Percentiles rank a stretch among this genome's conserved stretches.
Conservation (phyloP, 768 basidiomycete genomes). For the Fibroporia radiculosa region DNA sequence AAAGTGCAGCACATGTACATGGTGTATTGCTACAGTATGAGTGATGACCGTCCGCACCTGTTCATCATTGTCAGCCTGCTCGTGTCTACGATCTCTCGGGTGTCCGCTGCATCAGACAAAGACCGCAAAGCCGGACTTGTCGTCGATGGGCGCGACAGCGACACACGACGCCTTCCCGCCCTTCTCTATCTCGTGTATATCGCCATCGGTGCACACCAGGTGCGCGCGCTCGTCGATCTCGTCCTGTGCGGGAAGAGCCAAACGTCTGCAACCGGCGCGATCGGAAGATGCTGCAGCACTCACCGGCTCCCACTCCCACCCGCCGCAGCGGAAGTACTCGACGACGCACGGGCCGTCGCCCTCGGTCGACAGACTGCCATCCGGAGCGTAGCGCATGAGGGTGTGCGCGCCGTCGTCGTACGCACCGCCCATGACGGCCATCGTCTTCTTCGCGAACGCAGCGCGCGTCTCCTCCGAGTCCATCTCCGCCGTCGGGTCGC, state of each 20-base stretch:
- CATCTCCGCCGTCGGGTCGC: conserved; percentile 39
- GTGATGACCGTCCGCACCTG: too few relatives aligned
- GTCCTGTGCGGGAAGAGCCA: conserved; percentile 44
- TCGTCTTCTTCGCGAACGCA: conserved; percentile 45
- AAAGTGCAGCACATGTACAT: too few relatives aligned
- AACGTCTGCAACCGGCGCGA: background rate
- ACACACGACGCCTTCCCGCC: conserved; percentile 52
- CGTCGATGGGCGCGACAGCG: conserved; percentile 28
- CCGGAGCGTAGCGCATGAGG: conserved; percentile 43
- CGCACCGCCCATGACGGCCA: conserved; percentile 53
- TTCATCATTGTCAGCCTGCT: too few relatives aligned
- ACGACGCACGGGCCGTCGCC: conserved; percentile 49
- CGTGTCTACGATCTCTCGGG: too few relatives aligned
- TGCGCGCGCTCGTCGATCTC: conserved; percentile 53
- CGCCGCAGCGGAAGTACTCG: conserved; percentile 71
- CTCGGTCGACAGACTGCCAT: conserved; percentile 32
- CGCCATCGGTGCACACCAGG: conserved; percentile 75
- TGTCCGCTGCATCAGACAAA: conserved; percentile 34
- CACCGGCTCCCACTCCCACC: conserved; percentile 87
- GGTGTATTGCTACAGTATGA: too few relatives aligned
- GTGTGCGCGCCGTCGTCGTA: conserved; percentile 74
- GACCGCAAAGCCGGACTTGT: conserved; percentile 35
- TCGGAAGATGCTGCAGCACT: conserved; percentile 17
- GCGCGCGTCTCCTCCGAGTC: conserved; percentile 38
- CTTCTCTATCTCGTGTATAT: conserved; percentile 51